Base-by-base conservation (phyloP, 306 rosid genomes). In the Prosopis cineraria region DNA sequence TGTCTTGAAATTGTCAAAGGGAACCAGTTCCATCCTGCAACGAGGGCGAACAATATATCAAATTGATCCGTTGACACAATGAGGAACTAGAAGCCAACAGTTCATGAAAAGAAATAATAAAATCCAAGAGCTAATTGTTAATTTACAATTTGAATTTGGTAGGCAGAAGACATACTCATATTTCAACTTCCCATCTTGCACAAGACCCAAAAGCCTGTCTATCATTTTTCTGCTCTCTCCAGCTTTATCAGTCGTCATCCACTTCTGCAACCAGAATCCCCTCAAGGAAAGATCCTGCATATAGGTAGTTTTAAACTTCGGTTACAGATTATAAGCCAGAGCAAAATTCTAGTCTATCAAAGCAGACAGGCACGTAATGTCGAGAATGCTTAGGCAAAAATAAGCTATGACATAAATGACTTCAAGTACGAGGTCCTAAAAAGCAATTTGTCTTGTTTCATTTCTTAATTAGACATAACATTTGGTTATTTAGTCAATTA, bases 231-330 rank as follows among this genome's bases (percentile, higher is more conserved):
- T 83, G 82, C 97, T 85, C 80, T 92, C 89, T 52, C 64, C 80
- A 30, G 92, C 92, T 75, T 84, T 88, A 47, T 92, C 97, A 66
- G 85, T 64, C 82, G 84, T 72, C 88, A 92, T 50, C 92, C 93
- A 92, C 72, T 79, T 92, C 87, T 92, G 97, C 81, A 94, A 79
- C 98, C 97, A 94, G 84, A 94, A 92, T 70, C 98, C 97, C 89
- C 91, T 88, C 78, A 94, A 83, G 70, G 97, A 92, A 83, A 94
- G 83, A 14, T 94, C 93, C 98, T 94, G 92, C 79, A 72, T 80
- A 73, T 65, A 52, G 40, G 68, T 53, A 60, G 41, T 50, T 60
- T 59, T 12, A 73, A 29, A 62, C 40, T 43, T 59, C 0, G 72
- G 66, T 75, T 50, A 76, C 1, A 66, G 22, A 44, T 40, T 30